Conservation (phyloP, 2,329 filamentous ascomycete species). For the Volutella citrinella region DNA sequence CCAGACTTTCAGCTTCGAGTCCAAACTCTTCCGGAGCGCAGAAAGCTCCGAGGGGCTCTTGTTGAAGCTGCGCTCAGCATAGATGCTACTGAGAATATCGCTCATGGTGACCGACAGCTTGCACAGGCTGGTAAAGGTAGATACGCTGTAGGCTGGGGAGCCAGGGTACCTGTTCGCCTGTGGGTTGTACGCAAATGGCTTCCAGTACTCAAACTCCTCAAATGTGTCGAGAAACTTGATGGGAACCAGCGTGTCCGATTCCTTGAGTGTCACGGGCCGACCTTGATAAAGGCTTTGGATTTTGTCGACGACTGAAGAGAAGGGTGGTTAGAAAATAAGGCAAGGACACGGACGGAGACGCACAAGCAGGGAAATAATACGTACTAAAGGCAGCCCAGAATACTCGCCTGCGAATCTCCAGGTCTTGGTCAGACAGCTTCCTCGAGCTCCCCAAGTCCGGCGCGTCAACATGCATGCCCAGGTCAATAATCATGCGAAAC, state of each 20-base stretch:
- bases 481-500: no score
- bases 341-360: no score
- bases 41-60: constrained; percentile 33
- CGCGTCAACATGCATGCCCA: constrained; percentile 41
- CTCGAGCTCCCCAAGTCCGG: constrained; percentile 8
- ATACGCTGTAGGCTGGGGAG: constrained; percentile 39
- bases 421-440: constrained; percentile 45
- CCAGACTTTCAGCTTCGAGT: constrained; percentile 42
- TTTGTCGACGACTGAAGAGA: no score
- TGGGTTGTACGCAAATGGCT: constrained; percentile 41
- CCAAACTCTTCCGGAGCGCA: constrained; percentile 33
- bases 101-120: constrained; percentile 44
- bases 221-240: constrained; percentile 46
- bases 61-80: constrained; percentile 39
- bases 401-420: constrained; percentile 17
- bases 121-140: constrained; percentile 40
- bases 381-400: constrained; percentile 26
- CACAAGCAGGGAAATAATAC: no score
- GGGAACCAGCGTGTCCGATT: constrained; percentile 44
- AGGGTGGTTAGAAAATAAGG: no score
- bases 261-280: constrained; percentile 44
- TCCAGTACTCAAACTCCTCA: constrained; percentile 52
- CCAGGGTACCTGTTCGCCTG: constrained; percentile 26
- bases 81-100: constrained; percentile 42
- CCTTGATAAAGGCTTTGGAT: constrained; percentile 55